A percentile compares a stretch with the other conserved stretches of the same genome.
These are phyloP conservation scores for Conidiobolus incongruus DNA, from an alignment of 371 early-diverging fungal species.

Conservation along the genomic window DNA sequence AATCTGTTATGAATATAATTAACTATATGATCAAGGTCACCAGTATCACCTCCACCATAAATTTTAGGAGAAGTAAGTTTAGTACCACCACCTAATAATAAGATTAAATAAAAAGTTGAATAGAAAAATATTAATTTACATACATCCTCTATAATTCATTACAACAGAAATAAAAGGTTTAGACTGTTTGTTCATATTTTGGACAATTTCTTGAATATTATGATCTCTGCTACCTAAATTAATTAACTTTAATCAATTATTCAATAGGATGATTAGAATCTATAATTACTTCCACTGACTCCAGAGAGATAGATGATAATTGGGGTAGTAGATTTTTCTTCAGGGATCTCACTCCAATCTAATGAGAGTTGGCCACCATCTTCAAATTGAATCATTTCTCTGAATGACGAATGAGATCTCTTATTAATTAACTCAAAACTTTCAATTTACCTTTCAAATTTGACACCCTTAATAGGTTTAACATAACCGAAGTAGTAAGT, in stretches of 20 bases:
- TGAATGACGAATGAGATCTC: neutral
- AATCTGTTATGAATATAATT: slow-evolving; percentile 23
- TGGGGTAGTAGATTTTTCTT: slow-evolving; percentile 12
- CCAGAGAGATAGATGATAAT: slow-evolving; percentile 67
- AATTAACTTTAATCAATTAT: too few relatives aligned
- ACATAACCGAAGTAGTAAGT: slow-evolving; percentile 29
- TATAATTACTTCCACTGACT: slow-evolving; percentile 62
- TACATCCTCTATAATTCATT: slow-evolving; percentile 72
- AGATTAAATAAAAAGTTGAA: neutral
- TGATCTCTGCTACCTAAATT: too few relatives aligned
- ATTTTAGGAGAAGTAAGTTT: slow-evolving; percentile 48
- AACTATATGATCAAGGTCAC: slow-evolving; percentile 43
- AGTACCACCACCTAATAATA: slow-evolving; percentile 19
- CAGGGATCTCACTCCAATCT: slow-evolving; percentile 53
- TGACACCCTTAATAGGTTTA: slow-evolving; percentile 12
- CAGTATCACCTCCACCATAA: slow-evolving; percentile 66
- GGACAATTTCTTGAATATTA: slow-evolving; percentile 15
- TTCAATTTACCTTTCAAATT: slow-evolving; percentile 24
- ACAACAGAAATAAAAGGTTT: slow-evolving; percentile 52
- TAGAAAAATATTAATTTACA: neutral
- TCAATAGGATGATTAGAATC: too few relatives aligned
- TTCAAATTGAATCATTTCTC: neutral
- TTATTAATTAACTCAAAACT: neutral
- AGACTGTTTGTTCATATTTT: slow-evolving; percentile 23
- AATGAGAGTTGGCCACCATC: slow-evolving; percentile 74